Percentiles rank a stretch among this genome's conserved stretches.
phyloP scores from a whole-genome alignment of 306 rosid species.

The Oemleria cerasiformis region DNA sequence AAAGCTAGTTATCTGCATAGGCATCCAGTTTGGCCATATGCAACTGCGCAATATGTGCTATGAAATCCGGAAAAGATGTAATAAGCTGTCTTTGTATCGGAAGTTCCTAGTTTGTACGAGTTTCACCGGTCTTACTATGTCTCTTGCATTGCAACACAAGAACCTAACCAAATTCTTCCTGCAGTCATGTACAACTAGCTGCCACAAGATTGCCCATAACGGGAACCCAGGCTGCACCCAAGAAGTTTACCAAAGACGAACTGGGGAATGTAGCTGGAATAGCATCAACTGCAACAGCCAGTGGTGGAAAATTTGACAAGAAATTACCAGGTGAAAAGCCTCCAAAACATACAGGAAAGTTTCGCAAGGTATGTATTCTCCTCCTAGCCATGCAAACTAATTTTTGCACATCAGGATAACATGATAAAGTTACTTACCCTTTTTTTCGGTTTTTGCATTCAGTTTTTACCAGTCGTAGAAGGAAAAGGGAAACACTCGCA shows the following conservation, averaged over 20 bases:
- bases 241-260: conserved; percentile 69
- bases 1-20: background rate
- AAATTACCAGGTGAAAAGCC: conserved; percentile 83
- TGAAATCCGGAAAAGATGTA: background rate
- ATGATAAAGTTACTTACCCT: conserved; percentile 14
- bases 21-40: background rate
- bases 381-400: conserved; percentile 1
- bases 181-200: conserved; percentile 90
- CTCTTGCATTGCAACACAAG: background rate
- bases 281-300: conserved; percentile 88
- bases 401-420: background rate
- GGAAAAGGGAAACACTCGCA: conserved; percentile 54
- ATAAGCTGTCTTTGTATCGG: background rate
- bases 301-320: conserved; percentile 96
- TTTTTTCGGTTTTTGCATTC: conserved; percentile 22
- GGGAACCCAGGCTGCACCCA: conserved; percentile 71
- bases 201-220: conserved; percentile 92
- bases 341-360: conserved; percentile 71
- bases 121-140: background rate
- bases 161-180: conserved; percentile 15
- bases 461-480: conserved; percentile 91
- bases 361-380: conserved; percentile 64
- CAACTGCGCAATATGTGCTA: background rate
- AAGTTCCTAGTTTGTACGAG: background rate
- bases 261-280: conserved; percentile 79